A percentile compares a stretch with the other conserved stretches of the same genome.
These are phyloP conservation scores for Pseudogymnoascus sp. DNA, from an alignment of 2,329 filamentous ascomycete species.

Conservation along the genomic window DNA sequence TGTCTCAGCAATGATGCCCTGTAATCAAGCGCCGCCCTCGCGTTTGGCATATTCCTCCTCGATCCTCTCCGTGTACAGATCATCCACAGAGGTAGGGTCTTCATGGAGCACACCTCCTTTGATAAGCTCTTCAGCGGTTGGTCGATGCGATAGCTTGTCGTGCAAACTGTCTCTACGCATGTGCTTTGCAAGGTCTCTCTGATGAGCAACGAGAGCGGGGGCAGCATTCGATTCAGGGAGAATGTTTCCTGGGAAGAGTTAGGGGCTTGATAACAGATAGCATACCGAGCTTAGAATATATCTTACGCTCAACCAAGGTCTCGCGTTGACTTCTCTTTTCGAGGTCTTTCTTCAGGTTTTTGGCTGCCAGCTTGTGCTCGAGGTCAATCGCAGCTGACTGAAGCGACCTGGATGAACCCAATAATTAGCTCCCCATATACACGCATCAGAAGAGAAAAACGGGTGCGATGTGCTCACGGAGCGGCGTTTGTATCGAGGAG, in stretches of 20 bases:
- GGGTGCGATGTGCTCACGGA: constrained; percentile 41
- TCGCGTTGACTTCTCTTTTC: constrained; percentile 61
- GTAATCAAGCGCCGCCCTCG: constrained; percentile 50
- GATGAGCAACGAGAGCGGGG: constrained; percentile 70
- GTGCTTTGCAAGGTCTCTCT: constrained; percentile 77
- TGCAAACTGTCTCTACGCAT: constrained; percentile 85
- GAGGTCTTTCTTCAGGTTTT: constrained; percentile 59
- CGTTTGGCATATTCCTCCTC: constrained; percentile 57
- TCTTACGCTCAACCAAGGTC: constrained; percentile 71
- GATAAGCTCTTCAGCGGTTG: constrained; percentile 68
- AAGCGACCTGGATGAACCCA: constrained; percentile 43
- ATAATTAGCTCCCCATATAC: not conserved
- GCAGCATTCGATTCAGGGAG: constrained; percentile 72
- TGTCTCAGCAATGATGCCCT: not conserved
- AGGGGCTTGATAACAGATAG: not conserved
- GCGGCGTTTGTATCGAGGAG: constrained; percentile 61
- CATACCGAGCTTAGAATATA: not conserved
- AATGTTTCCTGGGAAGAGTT: constrained; percentile 63
- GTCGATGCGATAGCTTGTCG: constrained; percentile 75
- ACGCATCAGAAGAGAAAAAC: not conserved
- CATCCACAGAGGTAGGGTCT: constrained; percentile 51
- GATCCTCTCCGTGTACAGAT: constrained; percentile 53
- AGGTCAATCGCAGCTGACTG: constrained; percentile 57
- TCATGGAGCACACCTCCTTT: constrained; percentile 72
- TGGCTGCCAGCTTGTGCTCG: constrained; percentile 55